These are phyloP conservation scores for Salvia hispanica DNA, from an alignment of 257 asterid genomes.

Conservation along the genomic window DNA sequence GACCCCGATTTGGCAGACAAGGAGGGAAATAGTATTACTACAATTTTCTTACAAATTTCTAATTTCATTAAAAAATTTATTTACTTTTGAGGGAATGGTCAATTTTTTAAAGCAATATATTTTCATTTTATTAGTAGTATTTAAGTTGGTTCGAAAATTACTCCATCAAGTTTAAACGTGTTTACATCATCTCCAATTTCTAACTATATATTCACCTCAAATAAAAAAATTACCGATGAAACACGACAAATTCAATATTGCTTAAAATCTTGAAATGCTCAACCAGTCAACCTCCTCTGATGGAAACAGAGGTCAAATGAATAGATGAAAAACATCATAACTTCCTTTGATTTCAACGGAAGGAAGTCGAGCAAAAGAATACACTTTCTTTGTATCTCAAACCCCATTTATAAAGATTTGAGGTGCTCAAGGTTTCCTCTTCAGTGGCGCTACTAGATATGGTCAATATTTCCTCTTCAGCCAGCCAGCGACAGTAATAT, in stretches of 20 bases:
- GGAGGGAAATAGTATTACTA: neutral
- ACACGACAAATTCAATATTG: no score
- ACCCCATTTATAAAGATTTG: slow-evolving; percentile 29
- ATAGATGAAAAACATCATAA: neutral
- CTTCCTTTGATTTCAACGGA: neutral
- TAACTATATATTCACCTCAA: no score
- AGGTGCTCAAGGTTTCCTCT: slow-evolving; percentile 22
- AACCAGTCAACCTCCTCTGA: neutral
- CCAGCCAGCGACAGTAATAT: neutral
- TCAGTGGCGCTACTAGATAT: neutral
- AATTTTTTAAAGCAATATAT: no score
- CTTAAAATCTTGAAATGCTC: neutral
- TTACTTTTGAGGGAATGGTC: neutral
- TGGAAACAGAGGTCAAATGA: neutral
- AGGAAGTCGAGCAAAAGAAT: neutral
- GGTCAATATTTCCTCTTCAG: neutral
- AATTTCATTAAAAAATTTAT: neutral
- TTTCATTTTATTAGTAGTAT: no score
- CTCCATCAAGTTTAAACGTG: no score
- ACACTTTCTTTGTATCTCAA: neutral
- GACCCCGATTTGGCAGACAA: neutral
- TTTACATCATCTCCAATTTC: no score
- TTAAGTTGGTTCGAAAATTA: no score
- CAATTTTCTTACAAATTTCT: neutral
- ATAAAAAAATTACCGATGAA: no score